phyloP scores from a whole-genome alignment of 768 basidiomycete genomes.

The Tubosaeta brunneosetosa region DNA sequence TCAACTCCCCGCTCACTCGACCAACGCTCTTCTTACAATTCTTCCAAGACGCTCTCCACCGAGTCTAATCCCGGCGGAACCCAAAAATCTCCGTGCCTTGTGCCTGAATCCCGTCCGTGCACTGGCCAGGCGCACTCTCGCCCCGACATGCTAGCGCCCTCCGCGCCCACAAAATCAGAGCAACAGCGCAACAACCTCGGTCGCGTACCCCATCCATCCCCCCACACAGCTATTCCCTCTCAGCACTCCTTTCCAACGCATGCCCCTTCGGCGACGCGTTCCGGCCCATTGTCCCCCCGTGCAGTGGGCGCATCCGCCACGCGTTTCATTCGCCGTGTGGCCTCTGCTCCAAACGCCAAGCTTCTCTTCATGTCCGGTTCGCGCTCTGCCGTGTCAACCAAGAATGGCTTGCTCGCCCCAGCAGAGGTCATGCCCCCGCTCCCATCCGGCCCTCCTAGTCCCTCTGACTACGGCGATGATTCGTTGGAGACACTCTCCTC shows the following conservation, averaged over 20 bases:
- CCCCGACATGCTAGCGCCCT: conserved; percentile 19
- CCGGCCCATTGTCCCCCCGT: conserved; percentile 60
- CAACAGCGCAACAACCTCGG: conserved; percentile 44
- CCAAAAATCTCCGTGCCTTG: conserved; percentile 26
- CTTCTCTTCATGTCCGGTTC: conserved; percentile 69
- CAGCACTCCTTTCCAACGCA: conserved; percentile 38
- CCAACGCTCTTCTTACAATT: conserved; percentile 73
- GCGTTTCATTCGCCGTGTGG: conserved; percentile 91
- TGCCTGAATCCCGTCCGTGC: conserved; percentile 22
- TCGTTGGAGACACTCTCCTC: conserved; percentile 79
- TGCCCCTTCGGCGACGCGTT: conserved; percentile 32
- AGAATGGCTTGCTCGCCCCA: conserved; percentile 76
- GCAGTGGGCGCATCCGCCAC: conserved; percentile 70
- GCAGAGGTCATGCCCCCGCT: conserved; percentile 55
- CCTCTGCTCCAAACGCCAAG: conserved; percentile 95
- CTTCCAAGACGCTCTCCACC: conserved; percentile 70
- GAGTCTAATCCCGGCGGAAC: conserved; percentile 51
- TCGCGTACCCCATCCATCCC: conserved; percentile 38
- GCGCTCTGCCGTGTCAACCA: conserved; percentile 56
- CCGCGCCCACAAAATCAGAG: conserved; percentile 43
- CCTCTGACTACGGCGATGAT: conserved; percentile 57
- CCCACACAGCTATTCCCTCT: conserved; percentile 30
- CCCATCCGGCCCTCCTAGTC: conserved; percentile 43
- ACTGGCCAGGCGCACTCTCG: conserved; percentile 8
- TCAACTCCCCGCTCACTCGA: conserved; percentile 49